phyloP scores from a whole-genome alignment of 2,329 filamentous ascomycete genomes.

The Blastomyces gilchristii region DNA sequence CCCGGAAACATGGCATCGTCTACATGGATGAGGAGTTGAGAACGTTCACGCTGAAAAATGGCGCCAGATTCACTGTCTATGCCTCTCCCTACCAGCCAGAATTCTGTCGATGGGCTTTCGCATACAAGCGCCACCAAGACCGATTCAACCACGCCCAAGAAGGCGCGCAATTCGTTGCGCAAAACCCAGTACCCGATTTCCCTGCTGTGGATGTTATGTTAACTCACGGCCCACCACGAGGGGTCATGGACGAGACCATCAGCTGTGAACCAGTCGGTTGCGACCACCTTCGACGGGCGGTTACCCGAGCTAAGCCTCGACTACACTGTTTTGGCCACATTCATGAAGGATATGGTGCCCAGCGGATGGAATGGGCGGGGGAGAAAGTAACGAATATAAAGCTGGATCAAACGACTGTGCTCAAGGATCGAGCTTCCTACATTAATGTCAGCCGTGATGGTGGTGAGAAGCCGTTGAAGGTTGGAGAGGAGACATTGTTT shows the following conservation, averaged over 20 bases:
- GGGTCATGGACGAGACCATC: constrained; percentile 37
- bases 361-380: constrained; percentile 24
- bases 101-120: constrained; percentile 48
- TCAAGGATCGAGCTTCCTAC: constrained; percentile 26
- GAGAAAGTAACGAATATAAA: constrained; percentile 16
- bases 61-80: constrained; percentile 44
- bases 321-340: constrained; percentile 57
- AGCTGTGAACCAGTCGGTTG: constrained; percentile 41
- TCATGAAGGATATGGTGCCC: constrained; percentile 45
- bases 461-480: constrained; percentile 25
- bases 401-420: constrained; percentile 21
- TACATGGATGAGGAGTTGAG: constrained; percentile 48
- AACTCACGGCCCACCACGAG: constrained; percentile 50
- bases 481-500: constrained; percentile 46
- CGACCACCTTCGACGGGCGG: constrained; percentile 43
- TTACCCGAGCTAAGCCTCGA: constrained; percentile 41
- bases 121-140: constrained; percentile 42
- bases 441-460: constrained; percentile 26
- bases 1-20: constrained; percentile 37
- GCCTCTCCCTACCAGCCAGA: constrained; percentile 45
- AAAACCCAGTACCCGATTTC: constrained; percentile 36
- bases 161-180: constrained; percentile 18
- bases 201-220: constrained; percentile 46
- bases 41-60: constrained; percentile 39
- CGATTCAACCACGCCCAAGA: constrained; percentile 38